Percentiles rank a stretch among this genome's conserved stretches.
Conservation (phyloP, 768 basidiomycete genomes). For the Kwoniella sp. region DNA sequence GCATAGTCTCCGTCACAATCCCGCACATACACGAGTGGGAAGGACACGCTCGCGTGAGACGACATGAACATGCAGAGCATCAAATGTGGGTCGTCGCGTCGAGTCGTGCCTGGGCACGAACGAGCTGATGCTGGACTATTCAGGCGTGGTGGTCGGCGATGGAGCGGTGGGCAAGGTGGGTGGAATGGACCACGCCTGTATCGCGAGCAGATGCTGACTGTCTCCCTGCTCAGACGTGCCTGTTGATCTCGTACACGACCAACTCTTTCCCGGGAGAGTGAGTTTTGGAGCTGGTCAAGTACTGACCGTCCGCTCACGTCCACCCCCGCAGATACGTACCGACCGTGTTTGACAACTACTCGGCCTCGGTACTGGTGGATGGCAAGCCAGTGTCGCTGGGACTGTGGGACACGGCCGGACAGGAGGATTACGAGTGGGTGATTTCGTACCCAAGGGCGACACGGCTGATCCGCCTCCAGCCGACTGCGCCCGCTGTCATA, state of each 20-base stretch:
- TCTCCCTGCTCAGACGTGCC: constrained; percentile 63
- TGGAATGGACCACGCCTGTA: neutral
- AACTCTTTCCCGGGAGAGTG: constrained; percentile 80
- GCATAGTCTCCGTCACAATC: no score
- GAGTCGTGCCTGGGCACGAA: neutral
- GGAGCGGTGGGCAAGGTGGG: constrained; percentile 50
- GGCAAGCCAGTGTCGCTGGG: constrained; percentile 88
- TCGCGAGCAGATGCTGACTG: neutral
- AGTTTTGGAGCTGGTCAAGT: neutral
- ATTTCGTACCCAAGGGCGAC: neutral
- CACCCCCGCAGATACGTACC: constrained; percentile 55
- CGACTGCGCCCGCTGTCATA: constrained; percentile 95
- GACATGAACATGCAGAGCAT: constrained; percentile 25
- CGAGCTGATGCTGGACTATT: neutral
- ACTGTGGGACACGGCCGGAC: constrained; percentile 97
- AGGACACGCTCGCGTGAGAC: no score
- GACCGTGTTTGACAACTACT: constrained; percentile 49
- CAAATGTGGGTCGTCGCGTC: constrained; percentile 23
- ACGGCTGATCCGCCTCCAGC: constrained; percentile 17
- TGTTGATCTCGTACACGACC: constrained; percentile 92
- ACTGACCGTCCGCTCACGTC: neutral
- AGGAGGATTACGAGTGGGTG: constrained; percentile 91
- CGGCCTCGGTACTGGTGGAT: constrained; percentile 67
- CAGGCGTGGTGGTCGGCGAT: constrained; percentile 49
- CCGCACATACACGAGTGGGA: no score